phyloP scores from a whole-genome alignment of 805 yeast species.

The Saccharomycopsis olivae region DNA sequence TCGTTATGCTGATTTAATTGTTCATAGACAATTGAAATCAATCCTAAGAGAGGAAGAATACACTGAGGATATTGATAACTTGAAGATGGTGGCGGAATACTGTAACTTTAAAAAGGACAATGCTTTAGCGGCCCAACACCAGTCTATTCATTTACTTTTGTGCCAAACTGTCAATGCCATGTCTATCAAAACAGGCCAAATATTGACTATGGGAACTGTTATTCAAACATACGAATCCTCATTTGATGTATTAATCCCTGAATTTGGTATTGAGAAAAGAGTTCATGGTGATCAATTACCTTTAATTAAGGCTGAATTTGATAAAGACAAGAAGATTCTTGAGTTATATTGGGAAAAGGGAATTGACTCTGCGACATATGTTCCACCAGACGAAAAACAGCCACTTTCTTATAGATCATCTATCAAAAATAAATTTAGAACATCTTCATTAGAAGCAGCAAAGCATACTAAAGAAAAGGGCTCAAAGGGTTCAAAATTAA shows the following conservation, averaged over 20 bases:
- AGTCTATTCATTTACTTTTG: conserved; percentile 76
- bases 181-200: conserved; percentile 64
- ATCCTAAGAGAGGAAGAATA: conserved; percentile 35
- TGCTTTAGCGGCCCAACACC: conserved; percentile 87
- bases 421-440: conserved; percentile 66
- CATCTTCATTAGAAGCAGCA: conserved; percentile 66
- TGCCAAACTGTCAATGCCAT: conserved; percentile 77
- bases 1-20: conserved; percentile 86
- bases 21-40: conserved; percentile 80
- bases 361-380: conserved; percentile 82
- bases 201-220: conserved; percentile 77
- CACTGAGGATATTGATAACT: conserved; percentile 49
- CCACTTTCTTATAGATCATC: conserved; percentile 68
- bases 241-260: conserved; percentile 86
- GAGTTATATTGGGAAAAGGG: conserved; percentile 90
- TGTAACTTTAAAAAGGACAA: conserved; percentile 95
- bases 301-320: conserved; percentile 83
- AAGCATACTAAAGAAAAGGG: conserved; percentile 31
- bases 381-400: conserved; percentile 83
- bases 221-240: conserved; percentile 92
- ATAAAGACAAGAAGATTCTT: conserved; percentile 50
- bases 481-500: background rate
- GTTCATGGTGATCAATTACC: conserved; percentile 98
- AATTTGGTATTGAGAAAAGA: conserved; percentile 88
- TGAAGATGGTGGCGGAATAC: conserved; percentile 79